Evolutionary conservation across 441 rosid genomes (phyloP), one percentile per base, ranked within the genome.

Genomic region (Sinapis alba): DNA sequence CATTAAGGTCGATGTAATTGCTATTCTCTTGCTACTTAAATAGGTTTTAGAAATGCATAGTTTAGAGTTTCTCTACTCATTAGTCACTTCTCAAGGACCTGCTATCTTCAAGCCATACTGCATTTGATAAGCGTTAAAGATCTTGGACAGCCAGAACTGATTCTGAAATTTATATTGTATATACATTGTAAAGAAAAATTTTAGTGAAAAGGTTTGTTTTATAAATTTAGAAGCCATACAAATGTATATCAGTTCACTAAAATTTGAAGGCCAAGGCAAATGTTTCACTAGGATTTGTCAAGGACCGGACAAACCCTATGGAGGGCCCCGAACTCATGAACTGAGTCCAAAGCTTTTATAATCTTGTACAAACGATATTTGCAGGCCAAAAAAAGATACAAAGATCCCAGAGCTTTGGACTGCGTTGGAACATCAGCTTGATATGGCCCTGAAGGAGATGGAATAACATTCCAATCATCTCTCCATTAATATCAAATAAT

Each of bases 311-410:
- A 15, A 41, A 41, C 47, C 26, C 12, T 2, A 38, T 12, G 10
- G 32, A 47, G 10, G n/a, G 6, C 75, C 51, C 34, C 30, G 5
- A 47, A 41, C n/a, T 43, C 20, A 59, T 38, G 62, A 57, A 4
- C 18, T 15, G 26, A 28, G n/a, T n/a, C n/a, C n/a, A n/a, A n/a
- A n/a, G 43, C 43, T 11, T 1, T 36, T 36, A 36, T 4, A 36
- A 8, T 68, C 20, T 8, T 45, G 53, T 19, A 8, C 23, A 7
- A 43, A 47, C 6, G 0, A 34, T 54, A 6, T 43, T 73, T 69
- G 26, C 61, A 87, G 92, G 97, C 84, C 64, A 90, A 87, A 79
- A n/a, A 89, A 87, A 83, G 93, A 90, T 47, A 70, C 82, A 53
- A 86, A 83, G 80, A 89, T 87, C 24, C 81, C 84, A 53, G 91